Conservation (phyloP, 768 basidiomycete genomes). For the Tephrocybe rancida region DNA sequence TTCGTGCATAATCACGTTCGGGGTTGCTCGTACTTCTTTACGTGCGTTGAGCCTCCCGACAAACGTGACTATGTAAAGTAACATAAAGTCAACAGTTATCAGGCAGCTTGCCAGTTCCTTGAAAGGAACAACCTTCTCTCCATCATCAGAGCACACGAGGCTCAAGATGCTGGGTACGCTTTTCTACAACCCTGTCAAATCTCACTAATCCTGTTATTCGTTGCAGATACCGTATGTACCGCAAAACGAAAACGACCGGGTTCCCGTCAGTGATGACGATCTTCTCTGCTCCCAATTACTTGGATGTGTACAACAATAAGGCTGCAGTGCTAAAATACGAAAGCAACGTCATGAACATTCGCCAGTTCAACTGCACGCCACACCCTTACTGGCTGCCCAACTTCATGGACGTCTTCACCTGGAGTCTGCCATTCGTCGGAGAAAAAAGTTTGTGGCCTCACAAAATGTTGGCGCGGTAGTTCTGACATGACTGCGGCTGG, state of each 20-base stretch:
- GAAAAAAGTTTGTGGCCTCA: constrained; percentile 77
- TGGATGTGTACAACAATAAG: constrained; percentile 99
- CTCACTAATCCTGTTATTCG: background rate
- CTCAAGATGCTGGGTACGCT: constrained; percentile 94
- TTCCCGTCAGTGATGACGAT: constrained; percentile 99
- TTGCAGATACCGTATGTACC: constrained; percentile 93
- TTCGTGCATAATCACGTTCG: constrained; percentile 97
- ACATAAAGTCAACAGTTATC: constrained; percentile 60
- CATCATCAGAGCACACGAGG: constrained; percentile 97
- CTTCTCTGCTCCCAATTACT: constrained; percentile 97
- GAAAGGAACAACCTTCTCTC: constrained; percentile 96
- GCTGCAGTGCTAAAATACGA: constrained; percentile 99
- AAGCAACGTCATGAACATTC: constrained; percentile 98
- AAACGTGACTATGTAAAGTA: constrained; percentile 8
- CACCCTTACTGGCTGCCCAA: constrained; percentile 99
- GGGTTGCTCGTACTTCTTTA: constrained; percentile 95
- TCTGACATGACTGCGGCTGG: background rate
- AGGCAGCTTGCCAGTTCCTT: constrained; percentile 95
- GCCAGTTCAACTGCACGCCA: constrained; percentile 96
- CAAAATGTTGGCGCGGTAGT: background rate
- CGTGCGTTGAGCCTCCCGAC: constrained; percentile 30
- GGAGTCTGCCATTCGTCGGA: constrained; percentile 97
- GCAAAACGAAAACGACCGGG: constrained; percentile 96
- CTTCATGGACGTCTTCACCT: constrained; percentile 99
- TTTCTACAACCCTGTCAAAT: background rate